These are phyloP conservation scores for Linnemannia elongata DNA, from an alignment of 192 early-diverging fungal genomes.

Conservation along the genomic window DNA sequence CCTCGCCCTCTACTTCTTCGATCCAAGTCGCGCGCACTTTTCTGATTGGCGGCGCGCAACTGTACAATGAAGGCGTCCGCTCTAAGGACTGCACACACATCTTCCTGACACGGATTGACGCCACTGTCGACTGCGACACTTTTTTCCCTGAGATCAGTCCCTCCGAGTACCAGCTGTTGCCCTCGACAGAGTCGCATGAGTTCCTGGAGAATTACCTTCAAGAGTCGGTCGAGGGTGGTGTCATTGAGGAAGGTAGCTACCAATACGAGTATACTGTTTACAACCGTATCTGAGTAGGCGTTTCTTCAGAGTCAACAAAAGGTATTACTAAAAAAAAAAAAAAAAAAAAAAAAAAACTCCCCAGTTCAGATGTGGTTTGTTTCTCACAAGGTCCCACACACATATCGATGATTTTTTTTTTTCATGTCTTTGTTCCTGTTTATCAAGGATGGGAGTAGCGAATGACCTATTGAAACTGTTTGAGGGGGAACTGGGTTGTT, in stretches of 20 bases:
- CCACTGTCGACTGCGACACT: slow-evolving; percentile 78
- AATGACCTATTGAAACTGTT: too few species aligned
- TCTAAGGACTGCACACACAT: slow-evolving; percentile 70
- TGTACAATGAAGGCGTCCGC: slow-evolving; percentile 80
- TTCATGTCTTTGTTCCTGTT: neutral
- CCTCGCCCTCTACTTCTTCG: neutral
- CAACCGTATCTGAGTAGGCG: slow-evolving; percentile 17
- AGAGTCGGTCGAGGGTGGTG: slow-evolving; percentile 39
- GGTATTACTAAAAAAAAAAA: too few species aligned
- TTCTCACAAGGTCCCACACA: neutral
- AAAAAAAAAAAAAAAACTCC: neutral
- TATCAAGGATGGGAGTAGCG: neutral
- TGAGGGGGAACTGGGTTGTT: too few species aligned
- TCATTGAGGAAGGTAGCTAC: slow-evolving; percentile 39
- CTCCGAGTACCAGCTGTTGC: slow-evolving; percentile 25
- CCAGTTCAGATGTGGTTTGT: neutral
- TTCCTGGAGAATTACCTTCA: slow-evolving; percentile 37
- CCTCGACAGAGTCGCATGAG: slow-evolving; percentile 19
- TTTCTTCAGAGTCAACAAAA: neutral
- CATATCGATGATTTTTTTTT: neutral
- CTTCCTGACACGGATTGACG: slow-evolving; percentile 77
- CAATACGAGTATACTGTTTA: slow-evolving; percentile 55
- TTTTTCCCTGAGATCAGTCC: slow-evolving; percentile 79
- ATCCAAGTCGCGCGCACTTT: slow-evolving; percentile 67
- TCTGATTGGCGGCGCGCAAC: slow-evolving; percentile 83